phyloP scores from a whole-genome alignment of 306 rosid genomes.

The Phaseolus lunatus region DNA sequence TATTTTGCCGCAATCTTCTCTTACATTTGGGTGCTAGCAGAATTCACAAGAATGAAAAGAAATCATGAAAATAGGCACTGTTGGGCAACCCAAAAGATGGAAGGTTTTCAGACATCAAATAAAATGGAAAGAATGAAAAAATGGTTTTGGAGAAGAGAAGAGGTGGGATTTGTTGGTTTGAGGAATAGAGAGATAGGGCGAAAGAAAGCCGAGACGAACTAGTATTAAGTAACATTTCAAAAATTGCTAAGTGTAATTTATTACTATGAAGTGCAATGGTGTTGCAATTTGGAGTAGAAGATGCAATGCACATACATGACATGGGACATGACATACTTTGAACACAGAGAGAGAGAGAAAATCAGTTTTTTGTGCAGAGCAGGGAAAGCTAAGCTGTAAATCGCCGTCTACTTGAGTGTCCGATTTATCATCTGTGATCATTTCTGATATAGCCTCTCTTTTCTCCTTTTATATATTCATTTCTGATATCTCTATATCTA shows the following conservation, averaged over 20 bases:
- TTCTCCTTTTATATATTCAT: too few relatives aligned
- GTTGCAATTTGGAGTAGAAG: neutral
- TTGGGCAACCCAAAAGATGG: constrained; percentile 30
- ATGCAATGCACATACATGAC: neutral
- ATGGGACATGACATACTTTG: constrained; percentile 12
- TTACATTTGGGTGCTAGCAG: constrained; percentile 10
- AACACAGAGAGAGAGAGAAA: neutral
- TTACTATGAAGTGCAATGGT: neutral
- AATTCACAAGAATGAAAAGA: constrained; percentile 41
- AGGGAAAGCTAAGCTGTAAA: neutral
- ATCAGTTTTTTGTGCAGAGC: constrained; percentile 6
- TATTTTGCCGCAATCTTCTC: constrained; percentile 14
- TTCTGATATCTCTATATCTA: too few relatives aligned
- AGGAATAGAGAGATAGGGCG: constrained; percentile 37
- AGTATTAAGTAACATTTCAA: neutral
- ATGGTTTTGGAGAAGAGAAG: constrained; percentile 31
- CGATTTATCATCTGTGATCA: neutral
- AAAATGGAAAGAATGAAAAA: constrained; percentile 14
- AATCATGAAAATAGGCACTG: neutral
- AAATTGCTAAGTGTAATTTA: neutral
- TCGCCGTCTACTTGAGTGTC: constrained; percentile 8
- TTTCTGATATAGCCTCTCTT: neutral
- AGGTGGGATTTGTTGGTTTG: constrained; percentile 9
- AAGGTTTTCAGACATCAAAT: too few relatives aligned
- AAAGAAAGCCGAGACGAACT: constrained; percentile 12